Evolutionary conservation across 495 filamentous ascomycete genomes (phyloP), one percentile per base, ranked within the genome.

Genomic region (Penicillium arizonense): DNA sequence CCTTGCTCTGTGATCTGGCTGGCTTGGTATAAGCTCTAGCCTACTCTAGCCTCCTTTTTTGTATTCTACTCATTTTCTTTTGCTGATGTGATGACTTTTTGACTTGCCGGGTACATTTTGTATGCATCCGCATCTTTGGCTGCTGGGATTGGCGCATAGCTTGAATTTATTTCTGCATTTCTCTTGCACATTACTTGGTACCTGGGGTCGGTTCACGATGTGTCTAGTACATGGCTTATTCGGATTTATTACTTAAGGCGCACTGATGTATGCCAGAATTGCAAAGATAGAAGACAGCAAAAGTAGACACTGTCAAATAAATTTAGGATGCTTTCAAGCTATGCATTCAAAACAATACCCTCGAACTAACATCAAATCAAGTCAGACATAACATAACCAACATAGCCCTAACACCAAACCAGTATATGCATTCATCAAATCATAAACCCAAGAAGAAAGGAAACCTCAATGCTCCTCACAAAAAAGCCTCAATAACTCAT

Each of bases 1-100:
- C 65, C 76, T 98, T 52, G 87, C 93, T 37, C 80, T 98, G 54
- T 97, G 33, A 58, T 42, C 7, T 8, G n/a, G 6, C 5, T 33
- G n/a, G 14, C 16, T 48, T 30, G 32, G 21, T 50, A 53, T 51
- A 30, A 5, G n/a, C n/a, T n/a, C n/a, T n/a, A 30, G 26, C 8
- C 5, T 9, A 30, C 28, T 9, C 2, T 10, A 54, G 35, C 30
- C 35, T 11, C 43, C 23, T 9, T 53, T 47, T 37, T 50, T 65
- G 59, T 63, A 65, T 40, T 63, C 51, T 63, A 63, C 43, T 55
- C 52, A 50, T 50, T 26, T 36, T 33, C 13, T 43, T 7, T 30
- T 30, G 28, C 20, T 44, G 46, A 39, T 58, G 18, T 59, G 52
- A 62, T 61, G 59, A 57, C 20, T 36, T 47, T 50, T 23, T 33